Base-by-base conservation (phyloP, 495 filamentous ascomycete genomes). In the Hypomontagnella monticulosa region DNA sequence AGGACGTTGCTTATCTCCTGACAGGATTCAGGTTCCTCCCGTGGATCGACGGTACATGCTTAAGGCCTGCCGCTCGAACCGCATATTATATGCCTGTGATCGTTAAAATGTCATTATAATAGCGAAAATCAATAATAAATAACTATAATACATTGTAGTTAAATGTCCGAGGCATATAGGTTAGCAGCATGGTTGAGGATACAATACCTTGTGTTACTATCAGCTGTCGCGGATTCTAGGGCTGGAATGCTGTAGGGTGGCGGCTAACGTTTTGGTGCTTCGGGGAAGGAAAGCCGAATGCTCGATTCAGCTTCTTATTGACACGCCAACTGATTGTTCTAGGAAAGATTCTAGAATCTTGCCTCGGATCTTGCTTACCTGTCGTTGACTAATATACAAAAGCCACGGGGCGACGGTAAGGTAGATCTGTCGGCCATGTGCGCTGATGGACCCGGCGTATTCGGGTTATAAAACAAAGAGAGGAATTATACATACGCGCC, bases 301-400 rank as follows among this genome's bases (percentile, higher is more conserved):
- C 41, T 30, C 15, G 32, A 16, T 10, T 16, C 37, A 27, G 23
- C 6, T 27, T 27, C 23, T 6, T 27, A 2, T 27, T 27, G 23
- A 27, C 23, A 6, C 23, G 23, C 27, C 32, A 53, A 34, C 16
- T 11, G 38, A n/a, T 27, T 32, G 50, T 61, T 57, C 51, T 27
- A 50, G 33, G 4, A 57, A 3, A 51, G 4, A 27, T 66, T 66
- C 63, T 30, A 61, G 63, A 67, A 57, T 57, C 15, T 53, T 37
- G 46, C 44, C 64, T 38, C 59, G 41, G 51, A 57, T 57, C 47
- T 15, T 34, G 46, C 54, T 46, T 56, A 48, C 23, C 51, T 62
- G n/a, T 46, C 57, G 50, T 38, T 44, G 38, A 43, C 27, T 32
- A 27, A 27, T 27, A 27, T 27, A 27, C 2, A 27, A 27, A 27